Conservation (phyloP, 75 land plant species). For the Azolla pinnata region DNA sequence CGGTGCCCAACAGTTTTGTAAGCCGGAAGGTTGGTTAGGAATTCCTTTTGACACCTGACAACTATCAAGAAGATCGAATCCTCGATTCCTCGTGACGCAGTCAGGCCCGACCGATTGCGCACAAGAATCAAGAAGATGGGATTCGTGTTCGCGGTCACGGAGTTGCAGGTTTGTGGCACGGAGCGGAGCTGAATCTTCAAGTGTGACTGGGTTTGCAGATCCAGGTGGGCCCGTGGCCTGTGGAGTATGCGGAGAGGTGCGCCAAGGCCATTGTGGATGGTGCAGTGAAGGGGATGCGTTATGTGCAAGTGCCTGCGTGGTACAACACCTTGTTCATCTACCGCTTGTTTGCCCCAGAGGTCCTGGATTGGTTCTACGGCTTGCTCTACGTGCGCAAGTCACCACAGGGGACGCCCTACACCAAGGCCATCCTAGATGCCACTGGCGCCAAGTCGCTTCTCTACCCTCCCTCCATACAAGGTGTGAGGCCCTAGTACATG, state of each 20-base stretch:
- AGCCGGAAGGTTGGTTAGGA: no score
- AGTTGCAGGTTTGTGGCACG: background rate
- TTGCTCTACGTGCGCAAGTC: conserved; percentile 19
- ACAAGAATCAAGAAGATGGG: background rate
- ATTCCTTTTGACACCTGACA: background rate
- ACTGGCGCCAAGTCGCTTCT: conserved; percentile 19
- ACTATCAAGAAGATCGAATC: background rate
- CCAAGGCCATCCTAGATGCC: conserved; percentile 41
- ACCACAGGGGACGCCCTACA: conserved; percentile 5
- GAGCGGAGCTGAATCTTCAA: background rate
- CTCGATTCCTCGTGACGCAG: background rate
- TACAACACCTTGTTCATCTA: conserved; percentile 21
- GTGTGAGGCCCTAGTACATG: no score
- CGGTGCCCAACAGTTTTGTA: no score
- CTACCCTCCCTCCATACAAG: conserved; percentile 34
- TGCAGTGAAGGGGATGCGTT: conserved; percentile 36
- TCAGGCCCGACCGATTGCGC: no score
- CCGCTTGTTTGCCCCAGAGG: conserved; percentile 47
- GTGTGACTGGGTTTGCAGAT: conserved; percentile 18
- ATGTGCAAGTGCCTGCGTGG: conserved; percentile 53
- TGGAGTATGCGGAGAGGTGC: conserved; percentile 24
- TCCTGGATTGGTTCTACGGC: conserved; percentile 38
- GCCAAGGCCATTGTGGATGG: conserved; percentile 48
- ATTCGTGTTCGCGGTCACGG: background rate
- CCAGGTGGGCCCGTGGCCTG: conserved; percentile 40